Conservation (phyloP, 2,329 filamentous ascomycete species). For the Pseudocercospora eumusae region DNA sequence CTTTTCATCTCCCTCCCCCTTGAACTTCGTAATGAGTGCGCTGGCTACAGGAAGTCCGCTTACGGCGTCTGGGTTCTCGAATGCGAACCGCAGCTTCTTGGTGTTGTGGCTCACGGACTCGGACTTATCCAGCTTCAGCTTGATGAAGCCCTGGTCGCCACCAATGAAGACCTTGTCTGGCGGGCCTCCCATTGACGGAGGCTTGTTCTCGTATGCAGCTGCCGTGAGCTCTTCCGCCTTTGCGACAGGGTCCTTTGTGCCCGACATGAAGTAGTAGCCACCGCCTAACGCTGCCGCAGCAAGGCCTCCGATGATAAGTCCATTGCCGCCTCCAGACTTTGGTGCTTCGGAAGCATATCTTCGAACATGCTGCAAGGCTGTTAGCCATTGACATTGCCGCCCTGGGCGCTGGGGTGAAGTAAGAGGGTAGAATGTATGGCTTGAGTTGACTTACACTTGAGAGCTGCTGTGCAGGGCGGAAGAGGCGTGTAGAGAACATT, state of each 20-base stretch:
- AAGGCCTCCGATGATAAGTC: conserved; percentile 62
- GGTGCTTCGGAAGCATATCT: conserved; percentile 69
- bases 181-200: conserved; percentile 41
- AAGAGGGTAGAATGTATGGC: conserved; percentile 20
- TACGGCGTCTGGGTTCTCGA: conserved; percentile 80
- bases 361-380: conserved; percentile 58
- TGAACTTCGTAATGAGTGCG: conserved; percentile 88
- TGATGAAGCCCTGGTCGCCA: conserved; percentile 86
- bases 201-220: conserved; percentile 42
- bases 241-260: conserved; percentile 31
- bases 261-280: conserved; percentile 51
- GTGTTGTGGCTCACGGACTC: conserved; percentile 90
- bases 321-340: conserved; percentile 58
- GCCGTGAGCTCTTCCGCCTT: conserved; percentile 35
- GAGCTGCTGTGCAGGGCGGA: conserved; percentile 34
- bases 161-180: conserved; percentile 67
- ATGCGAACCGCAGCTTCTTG: conserved; percentile 85
- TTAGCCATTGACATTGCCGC: conserved; percentile 17
- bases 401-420: background rate
- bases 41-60: conserved; percentile 81
- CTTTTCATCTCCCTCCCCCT: conserved; percentile 80
- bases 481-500: conserved; percentile 34
- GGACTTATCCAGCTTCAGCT: conserved; percentile 74
- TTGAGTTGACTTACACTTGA: conserved; percentile 39
- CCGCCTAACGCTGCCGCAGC: conserved; percentile 61